A percentile compares a stretch with the other conserved stretches of the same genome.
These are phyloP conservation scores for Rhododendron molle DNA, from an alignment of 148 eudicot genomes.

Conservation along the genomic window DNA sequence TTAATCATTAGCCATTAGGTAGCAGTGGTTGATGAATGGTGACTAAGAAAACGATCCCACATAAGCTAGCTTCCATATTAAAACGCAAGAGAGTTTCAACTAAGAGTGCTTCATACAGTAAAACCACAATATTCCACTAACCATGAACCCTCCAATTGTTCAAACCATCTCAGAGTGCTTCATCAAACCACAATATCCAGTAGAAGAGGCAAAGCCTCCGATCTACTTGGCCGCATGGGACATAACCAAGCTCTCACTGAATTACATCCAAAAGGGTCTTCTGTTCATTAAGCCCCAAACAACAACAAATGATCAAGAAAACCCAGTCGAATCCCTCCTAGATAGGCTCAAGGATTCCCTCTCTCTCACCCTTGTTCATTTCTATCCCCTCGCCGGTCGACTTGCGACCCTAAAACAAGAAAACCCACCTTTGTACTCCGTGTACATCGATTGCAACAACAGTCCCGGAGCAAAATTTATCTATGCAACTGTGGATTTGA, in stretches of 20 bases:
- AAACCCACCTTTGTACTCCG: slow-evolving; percentile 13
- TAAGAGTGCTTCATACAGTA: too few species aligned
- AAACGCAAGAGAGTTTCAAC: too few species aligned
- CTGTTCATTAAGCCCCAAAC: slow-evolving; percentile 15
- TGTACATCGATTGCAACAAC: slow-evolving; percentile 14
- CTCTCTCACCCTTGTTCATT: slow-evolving; percentile 19
- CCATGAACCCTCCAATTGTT: too few species aligned
- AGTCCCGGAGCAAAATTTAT: slow-evolving; percentile 30
- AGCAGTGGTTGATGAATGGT: too few species aligned
- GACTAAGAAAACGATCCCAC: too few species aligned
- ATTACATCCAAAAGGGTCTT: slow-evolving; percentile 40
- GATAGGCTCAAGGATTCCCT: slow-evolving; percentile 24
- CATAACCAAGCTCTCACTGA: slow-evolving; percentile 10
- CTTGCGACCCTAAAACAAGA: slow-evolving; percentile 15
- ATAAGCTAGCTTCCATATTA: too few species aligned
- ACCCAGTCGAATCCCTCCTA: slow-evolving; percentile 5
- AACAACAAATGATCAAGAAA: not conserved
- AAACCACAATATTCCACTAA: too few species aligned
- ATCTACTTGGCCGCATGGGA: slow-evolving; percentile 27
- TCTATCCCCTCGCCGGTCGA: slow-evolving; percentile 23
- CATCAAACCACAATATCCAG: not conserved
- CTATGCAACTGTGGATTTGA: slow-evolving; percentile 7
- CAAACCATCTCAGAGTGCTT: not conserved
- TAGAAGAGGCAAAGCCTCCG: slow-evolving; percentile 4
- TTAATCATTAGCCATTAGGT: too few species aligned